phyloP scores from a whole-genome alignment of 208 protist genomes.

The Acanthamoeba castellanii region DNA sequence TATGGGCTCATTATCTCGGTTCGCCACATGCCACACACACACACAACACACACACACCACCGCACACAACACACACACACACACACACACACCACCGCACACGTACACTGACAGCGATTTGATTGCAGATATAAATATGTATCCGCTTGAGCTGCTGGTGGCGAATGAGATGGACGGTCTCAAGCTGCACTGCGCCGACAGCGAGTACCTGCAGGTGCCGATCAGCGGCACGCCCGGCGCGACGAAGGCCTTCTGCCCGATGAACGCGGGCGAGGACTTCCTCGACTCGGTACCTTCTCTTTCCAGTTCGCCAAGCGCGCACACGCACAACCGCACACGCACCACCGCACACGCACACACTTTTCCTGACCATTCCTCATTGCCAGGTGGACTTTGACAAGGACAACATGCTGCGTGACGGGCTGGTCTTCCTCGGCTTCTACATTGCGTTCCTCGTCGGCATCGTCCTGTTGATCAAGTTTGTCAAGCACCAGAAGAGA shows the following conservation, averaged over 20 bases:
- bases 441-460: neutral
- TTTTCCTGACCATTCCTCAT: too few relatives aligned
- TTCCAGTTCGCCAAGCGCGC: too few relatives aligned
- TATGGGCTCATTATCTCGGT: conserved; percentile 25
- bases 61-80: neutral
- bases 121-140: too few relatives aligned
- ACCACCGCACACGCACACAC: too few relatives aligned
- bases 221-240: neutral
- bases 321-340: too few relatives aligned
- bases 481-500: conserved; percentile 38
- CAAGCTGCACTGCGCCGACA: neutral
- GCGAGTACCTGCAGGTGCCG: conserved; percentile 23
- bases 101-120: neutral
- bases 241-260: conserved; percentile 14
- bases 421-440: conserved; percentile 24
- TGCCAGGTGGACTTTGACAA: neutral
- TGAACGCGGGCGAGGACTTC: neutral
- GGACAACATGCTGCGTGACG: conserved; percentile 35
- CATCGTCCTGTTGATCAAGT: conserved; percentile 18
- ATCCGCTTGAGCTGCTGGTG: conserved; percentile 15
- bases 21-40: neutral
- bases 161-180: conserved; percentile 22
- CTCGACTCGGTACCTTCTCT: neutral
- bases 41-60: neutral
- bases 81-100: too few relatives aligned